Evolutionary conservation across 2,329 filamentous ascomycete species (phyloP).

Genomic region (Sphaerulina musiva): DNA sequence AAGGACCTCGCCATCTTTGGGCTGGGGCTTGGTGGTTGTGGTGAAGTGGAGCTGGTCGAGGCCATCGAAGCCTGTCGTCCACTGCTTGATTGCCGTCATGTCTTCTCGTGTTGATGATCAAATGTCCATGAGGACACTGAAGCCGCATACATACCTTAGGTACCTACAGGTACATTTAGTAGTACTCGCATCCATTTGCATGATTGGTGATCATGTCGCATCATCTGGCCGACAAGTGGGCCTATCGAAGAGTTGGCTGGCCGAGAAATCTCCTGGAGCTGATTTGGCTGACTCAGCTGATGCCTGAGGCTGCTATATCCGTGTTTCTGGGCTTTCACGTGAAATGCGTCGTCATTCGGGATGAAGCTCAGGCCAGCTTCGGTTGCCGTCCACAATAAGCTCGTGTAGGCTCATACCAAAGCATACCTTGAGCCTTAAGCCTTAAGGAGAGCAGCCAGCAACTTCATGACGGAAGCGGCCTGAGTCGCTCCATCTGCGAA

Average conservation of each 20-base stretch:
- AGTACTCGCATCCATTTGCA: too few relatives aligned
- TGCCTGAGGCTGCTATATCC: neutral
- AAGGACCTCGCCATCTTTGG: slow-evolving; percentile 42
- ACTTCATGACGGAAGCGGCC: neutral
- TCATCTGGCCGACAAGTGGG: neutral
- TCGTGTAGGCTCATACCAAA: too few relatives aligned
- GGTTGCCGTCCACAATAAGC: too few relatives aligned
- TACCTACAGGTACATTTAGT: too few relatives aligned
- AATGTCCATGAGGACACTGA: too few relatives aligned
- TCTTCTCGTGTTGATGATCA: neutral
- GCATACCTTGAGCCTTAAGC: too few relatives aligned
- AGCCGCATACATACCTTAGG: too few relatives aligned
- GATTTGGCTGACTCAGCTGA: neutral
- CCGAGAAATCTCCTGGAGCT: neutral
- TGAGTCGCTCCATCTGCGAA: neutral
- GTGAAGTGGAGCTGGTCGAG: slow-evolving; percentile 37
- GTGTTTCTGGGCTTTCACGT: neutral
- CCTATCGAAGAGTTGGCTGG: neutral
- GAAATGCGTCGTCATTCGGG: neutral
- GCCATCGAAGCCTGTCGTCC: slow-evolving; percentile 40
- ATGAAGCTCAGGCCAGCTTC: too few relatives aligned
- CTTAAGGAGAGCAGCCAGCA: neutral
- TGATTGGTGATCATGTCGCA: neutral
- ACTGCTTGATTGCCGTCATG: slow-evolving; percentile 18
- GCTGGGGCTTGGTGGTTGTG: slow-evolving; percentile 32